Evolutionary conservation across 768 basidiomycete genomes (phyloP), one percentile per base, ranked within the genome.

Genomic region (Lactarius akahatsu): DNA sequence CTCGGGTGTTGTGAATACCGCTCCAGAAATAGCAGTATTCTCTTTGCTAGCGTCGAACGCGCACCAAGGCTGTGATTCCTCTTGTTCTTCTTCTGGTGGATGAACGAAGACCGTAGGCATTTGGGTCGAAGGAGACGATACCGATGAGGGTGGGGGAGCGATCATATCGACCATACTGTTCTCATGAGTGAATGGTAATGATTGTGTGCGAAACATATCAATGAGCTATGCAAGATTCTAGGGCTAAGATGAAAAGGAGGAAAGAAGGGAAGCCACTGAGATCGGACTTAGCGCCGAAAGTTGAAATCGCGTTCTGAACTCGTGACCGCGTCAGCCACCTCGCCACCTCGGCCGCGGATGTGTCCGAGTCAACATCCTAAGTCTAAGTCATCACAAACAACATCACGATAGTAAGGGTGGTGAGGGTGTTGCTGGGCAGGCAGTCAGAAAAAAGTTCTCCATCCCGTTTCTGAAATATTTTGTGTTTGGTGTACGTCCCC

Each of bases 21-120:
- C 57, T n/a, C 59, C 59, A 34, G 70, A 55, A 5, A 64, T 65
- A 28, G 72, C 9, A 6, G 72, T 13, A 4, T 20, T 36, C 13
- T 57, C 76, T 36, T 73, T 62, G 10, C 64, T 59, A 5, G 76
- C 77, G 55, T 78, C 74, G 59, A 77, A 78, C 40, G 73, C 76
- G 55, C 73, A 75, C 64, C 71, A 78, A 2, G 78, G 78, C 18
- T 75, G 76, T 20, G 73, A 74, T 13, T 73, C 71, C 5, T 71
- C 70, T 45, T 76, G 76, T 62, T 79, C 77, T 52, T 78, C 78
- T 64, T 79, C 77, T 18, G 78, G 78, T 9, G 78, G 77, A 32
- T 74, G 74, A 18, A 79, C 76, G 66, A 77, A 72, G 20, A 79
- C 78, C 58, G 76, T 71, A 6, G 78, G 78, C 57, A 76, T 68